Percentiles rank a stretch among this genome's conserved stretches.
phyloP scores from a whole-genome alignment of 768 basidiomycete species.

The Tricholoma terreum region DNA sequence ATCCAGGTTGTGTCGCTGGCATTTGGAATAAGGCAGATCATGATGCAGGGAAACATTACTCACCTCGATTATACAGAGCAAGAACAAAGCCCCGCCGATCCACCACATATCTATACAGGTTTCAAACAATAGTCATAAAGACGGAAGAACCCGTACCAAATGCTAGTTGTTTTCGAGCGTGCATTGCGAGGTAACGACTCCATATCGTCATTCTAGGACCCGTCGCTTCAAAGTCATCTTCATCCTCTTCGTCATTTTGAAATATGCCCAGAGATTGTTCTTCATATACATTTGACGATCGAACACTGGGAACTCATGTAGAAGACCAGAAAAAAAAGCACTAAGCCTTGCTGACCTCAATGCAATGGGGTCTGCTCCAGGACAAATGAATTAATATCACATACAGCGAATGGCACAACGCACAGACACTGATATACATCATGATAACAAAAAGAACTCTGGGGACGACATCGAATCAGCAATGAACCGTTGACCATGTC shows the following conservation, averaged over 20 bases:
- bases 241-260: conserved; percentile 44
- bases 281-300: conserved; percentile 93
- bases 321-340: background rate
- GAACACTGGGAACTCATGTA: conserved; percentile 51
- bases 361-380: conserved; percentile 63
- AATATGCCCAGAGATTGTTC: conserved; percentile 88
- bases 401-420: conserved; percentile 29
- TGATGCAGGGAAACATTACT: conserved; percentile 12
- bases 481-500: background rate
- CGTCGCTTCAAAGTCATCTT: conserved; percentile 40
- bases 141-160: conserved; percentile 56
- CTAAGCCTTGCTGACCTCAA: conserved; percentile 54
- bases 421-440: conserved; percentile 90
- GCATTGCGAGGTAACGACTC: conserved; percentile 77
- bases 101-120: conserved; percentile 86
- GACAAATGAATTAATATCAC: background rate
- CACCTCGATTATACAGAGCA: conserved; percentile 93
- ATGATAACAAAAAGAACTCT: conserved; percentile 87
- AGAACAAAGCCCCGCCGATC: conserved; percentile 79
- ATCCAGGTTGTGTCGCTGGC: conserved; percentile 56
- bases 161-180: conserved; percentile 84
- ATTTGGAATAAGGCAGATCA: conserved; percentile 1
- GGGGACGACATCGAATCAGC: conserved; percentile 4
- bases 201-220: conserved; percentile 61
- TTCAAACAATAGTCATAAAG: background rate